Evolutionary conservation across 768 basidiomycete species (phyloP).

Genomic region (Rhodocollybia butyracea): DNA sequence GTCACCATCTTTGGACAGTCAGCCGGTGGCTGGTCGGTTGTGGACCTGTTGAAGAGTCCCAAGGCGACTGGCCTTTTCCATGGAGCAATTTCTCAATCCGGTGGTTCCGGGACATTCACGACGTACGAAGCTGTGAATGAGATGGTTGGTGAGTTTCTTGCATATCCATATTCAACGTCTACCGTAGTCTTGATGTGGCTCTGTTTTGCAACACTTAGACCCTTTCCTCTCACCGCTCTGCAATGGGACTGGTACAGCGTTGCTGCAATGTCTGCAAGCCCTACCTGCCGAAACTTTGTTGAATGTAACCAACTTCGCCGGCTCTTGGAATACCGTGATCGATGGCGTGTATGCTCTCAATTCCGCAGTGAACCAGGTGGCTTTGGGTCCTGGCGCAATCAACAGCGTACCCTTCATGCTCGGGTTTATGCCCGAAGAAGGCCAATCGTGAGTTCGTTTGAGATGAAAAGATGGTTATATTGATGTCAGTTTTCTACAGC

Average conservation of each 20-base stretch:
- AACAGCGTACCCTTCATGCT: conserved; percentile 16
- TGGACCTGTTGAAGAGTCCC: conserved; percentile 23
- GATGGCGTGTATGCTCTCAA: conserved; percentile 12
- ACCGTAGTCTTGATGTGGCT: too few relatives aligned
- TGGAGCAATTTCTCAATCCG: conserved; percentile 24
- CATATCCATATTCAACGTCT: not conserved
- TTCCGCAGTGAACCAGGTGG: conserved; percentile 13
- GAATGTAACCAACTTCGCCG: conserved; percentile 13
- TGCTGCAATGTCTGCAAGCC: conserved; percentile 13
- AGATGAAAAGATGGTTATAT: too few relatives aligned
- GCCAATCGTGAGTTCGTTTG: conserved; percentile 14
- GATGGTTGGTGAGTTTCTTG: conserved; percentile 9
- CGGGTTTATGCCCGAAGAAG: conserved; percentile 19
- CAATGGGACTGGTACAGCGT: conserved; percentile 8
- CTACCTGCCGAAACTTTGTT: conserved; percentile 14
- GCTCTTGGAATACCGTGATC: conserved; percentile 10
- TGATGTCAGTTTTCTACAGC: too few relatives aligned
- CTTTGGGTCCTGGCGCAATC: conserved; percentile 9
- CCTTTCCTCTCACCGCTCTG: conserved; percentile 12
- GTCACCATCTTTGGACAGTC: conserved; percentile 45
- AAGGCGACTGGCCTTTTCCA: conserved; percentile 26
- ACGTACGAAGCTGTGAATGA: conserved; percentile 5
- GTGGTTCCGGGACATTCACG: conserved; percentile 12
- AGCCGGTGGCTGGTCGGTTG: conserved; percentile 38
- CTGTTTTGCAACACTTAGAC: conserved; percentile 5